Percentiles rank a stretch among this genome's conserved stretches.
Conservation (phyloP, 2,329 filamentous ascomycete genomes). For the Colletotrichum aenigma region DNA sequence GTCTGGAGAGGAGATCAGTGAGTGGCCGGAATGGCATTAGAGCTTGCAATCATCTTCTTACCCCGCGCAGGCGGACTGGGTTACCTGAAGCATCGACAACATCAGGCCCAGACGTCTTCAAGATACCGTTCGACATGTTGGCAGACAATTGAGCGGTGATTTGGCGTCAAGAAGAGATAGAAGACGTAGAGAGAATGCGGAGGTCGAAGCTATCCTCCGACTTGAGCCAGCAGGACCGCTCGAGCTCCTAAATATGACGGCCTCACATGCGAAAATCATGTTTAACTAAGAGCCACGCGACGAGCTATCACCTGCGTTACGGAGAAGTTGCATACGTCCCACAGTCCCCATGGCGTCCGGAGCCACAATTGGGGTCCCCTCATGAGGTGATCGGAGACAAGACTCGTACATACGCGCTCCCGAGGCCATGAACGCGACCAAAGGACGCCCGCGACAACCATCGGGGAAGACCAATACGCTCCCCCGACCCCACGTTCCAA, state of each 20-base stretch:
- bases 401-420: neutral
- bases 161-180: neutral
- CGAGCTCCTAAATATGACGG: neutral
- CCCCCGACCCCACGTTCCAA: conserved; percentile 8
- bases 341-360: neutral
- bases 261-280: neutral
- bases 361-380: neutral
- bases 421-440: neutral
- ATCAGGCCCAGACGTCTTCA: conserved; percentile 12
- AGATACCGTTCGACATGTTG: conserved; percentile 1
- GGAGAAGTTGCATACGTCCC: neutral
- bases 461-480: neutral
- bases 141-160: neutral
- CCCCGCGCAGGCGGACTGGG: conserved; percentile 45
- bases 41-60: neutral
- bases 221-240: neutral
- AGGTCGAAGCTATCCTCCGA: neutral
- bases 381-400: neutral
- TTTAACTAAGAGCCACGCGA: neutral
- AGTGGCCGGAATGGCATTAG: rapidly evolving
- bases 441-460: neutral
- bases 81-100: conserved; percentile 50
- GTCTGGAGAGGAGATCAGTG: conserved; percentile 14
- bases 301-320: neutral
- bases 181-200: neutral